Evolutionary conservation across 257 asterid genomes (phyloP), one percentile per base, ranked within the genome.

Genomic region (Nicotiana paniculata): DNA sequence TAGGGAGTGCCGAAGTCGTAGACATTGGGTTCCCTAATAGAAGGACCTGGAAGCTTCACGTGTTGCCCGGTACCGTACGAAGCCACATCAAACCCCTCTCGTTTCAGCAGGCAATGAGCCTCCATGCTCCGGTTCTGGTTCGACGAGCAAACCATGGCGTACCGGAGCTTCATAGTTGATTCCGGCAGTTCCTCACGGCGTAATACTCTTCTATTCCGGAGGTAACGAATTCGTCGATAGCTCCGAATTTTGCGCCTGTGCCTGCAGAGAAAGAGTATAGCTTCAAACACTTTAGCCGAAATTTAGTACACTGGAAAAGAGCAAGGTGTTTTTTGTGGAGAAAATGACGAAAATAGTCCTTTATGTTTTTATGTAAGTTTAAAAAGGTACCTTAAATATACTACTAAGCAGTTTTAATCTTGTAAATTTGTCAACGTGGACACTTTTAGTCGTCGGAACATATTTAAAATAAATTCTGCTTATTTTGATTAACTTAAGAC

Each of bases 61-160:
- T 94, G 99, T 82, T 94, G 98, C 83, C 99, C 99, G 28, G 99
- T 96, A 8, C 98, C 99, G 85, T 96, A 96, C 3, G 99, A 96
- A 9, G 92, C 91, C 66, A 96, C 98, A 82, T 93, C 97, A 83
- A 96, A 88, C 9, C 98, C 97, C 87, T 94, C 98, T 72, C 95
- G 88, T 89, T 94, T 93, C 79, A 96, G 90, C 74, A 94, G 85
- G 24, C 84, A 90, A 88, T 96, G 99, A 28, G 99, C 93, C 87
- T 96, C 99, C 99, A 96, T 96, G 89, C 99, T 96, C 82, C 99
- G 91, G 58, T 96, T 96, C 95, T 96, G 99, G 65, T 96, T 96
- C 83, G 98, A 96, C 30, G 99, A 96, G 67, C 99, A 96, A 67
- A 94, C 99, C 99, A 94, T 94, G 16, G 98, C 99, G 87, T 91